Evolutionary conservation across 495 filamentous ascomycete species (phyloP).

Genomic region (Talaromyces wortmannii): DNA sequence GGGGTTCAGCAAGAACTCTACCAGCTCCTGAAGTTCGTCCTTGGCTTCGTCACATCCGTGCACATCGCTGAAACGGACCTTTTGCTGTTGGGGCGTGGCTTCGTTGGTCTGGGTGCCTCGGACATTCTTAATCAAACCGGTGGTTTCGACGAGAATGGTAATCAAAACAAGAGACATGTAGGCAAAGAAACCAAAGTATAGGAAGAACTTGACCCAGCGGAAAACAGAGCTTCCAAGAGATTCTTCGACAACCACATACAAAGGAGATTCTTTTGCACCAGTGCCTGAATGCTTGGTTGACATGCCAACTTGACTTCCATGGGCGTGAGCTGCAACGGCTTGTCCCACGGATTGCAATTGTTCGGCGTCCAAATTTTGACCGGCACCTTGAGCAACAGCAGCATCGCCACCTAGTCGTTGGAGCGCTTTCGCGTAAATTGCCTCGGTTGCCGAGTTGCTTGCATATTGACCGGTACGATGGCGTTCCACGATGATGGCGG

Average conservation of each 20-base stretch:
- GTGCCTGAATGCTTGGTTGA: constrained; percentile 40
- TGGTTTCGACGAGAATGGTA: constrained; percentile 71
- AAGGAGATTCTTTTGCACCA: constrained; percentile 69
- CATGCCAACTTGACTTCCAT: constrained; percentile 54
- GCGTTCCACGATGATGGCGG: constrained; percentile 82
- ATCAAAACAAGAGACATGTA: constrained; percentile 71
- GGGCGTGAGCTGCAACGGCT: constrained; percentile 70
- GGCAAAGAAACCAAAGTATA: constrained; percentile 66
- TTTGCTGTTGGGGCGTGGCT: constrained; percentile 85
- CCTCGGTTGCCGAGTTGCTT: constrained; percentile 62
- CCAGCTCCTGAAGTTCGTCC: constrained; percentile 93
- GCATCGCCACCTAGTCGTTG: constrained; percentile 55
- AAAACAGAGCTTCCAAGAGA: constrained; percentile 70
- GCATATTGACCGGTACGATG: constrained; percentile 83
- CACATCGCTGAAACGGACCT: constrained; percentile 84
- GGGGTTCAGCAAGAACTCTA: constrained; percentile 91
- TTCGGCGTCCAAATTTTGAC: constrained; percentile 43
- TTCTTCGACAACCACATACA: constrained; percentile 96
- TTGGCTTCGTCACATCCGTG: constrained; percentile 98
- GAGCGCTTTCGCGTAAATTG: constrained; percentile 68
- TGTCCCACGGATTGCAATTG: constrained; percentile 82
- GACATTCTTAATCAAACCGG: constrained; percentile 71
- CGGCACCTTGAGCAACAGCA: constrained; percentile 19
- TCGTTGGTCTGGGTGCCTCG: constrained; percentile 65
- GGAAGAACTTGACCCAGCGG: constrained; percentile 81